Evolutionary conservation across 164 flowering plant genomes (phyloP).

Genomic region (Vitis vinifera): ASM3070453v1 NC_081805.1:20431001-20431500

Average conservation of each 20-base stretch:
- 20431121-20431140: constrained; percentile 79
- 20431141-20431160: constrained; percentile 70
- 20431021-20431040: constrained; percentile 67
- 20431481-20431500: constrained; percentile 76
- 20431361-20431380: constrained; percentile 80
- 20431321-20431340: constrained; percentile 51
- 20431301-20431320: constrained; percentile 53
- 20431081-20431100: constrained; percentile 77
- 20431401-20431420: constrained; percentile 73
- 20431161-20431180: constrained; percentile 44
- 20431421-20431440: constrained; percentile 63
- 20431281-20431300: constrained; percentile 75
- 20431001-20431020: constrained; percentile 78
- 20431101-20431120: constrained; percentile 69
- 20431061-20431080: constrained; percentile 72
- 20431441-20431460: constrained; percentile 83
- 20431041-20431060: constrained; percentile 82
- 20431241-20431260: constrained; percentile 81
- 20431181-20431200: constrained; percentile 72
- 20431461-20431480: constrained; percentile 75
- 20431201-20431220: constrained; percentile 85
- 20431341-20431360: constrained; percentile 64
- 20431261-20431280: constrained; percentile 89
- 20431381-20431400: constrained; percentile 64
- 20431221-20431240: constrained; percentile 73